Evolutionary conservation across 352 stramenopile species (phyloP).

Genomic region (Elongisporangium prolatum): DNA sequence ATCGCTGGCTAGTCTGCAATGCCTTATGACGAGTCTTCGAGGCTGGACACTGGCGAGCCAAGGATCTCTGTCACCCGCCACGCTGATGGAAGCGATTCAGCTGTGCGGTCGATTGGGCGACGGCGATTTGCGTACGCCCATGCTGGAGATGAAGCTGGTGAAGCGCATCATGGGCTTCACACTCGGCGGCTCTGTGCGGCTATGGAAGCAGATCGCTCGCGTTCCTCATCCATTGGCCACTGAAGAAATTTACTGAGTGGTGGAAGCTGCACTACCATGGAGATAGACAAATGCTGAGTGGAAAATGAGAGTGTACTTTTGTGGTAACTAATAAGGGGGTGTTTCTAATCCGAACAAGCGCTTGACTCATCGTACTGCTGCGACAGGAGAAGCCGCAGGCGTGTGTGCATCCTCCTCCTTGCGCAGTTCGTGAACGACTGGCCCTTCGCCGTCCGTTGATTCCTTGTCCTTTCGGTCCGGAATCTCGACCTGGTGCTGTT

Average conservation of each 20-base stretch:
- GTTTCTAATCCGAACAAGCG: background rate
- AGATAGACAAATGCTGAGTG: background rate
- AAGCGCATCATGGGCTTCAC: slow-evolving; percentile 59
- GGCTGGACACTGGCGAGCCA: slow-evolving; percentile 38
- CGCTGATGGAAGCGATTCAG: slow-evolving; percentile 40
- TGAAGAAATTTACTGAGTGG: slow-evolving; percentile 35
- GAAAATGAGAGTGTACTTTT: background rate
- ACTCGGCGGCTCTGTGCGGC: slow-evolving; percentile 49
- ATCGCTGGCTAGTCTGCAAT: slow-evolving; percentile 54
- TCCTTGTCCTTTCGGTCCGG: background rate
- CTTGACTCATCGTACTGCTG: slow-evolving; percentile 1
- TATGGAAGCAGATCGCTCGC: slow-evolving; percentile 66
- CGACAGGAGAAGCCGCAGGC: background rate
- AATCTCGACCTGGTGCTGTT: slow-evolving; percentile 5
- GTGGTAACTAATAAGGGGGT: slow-evolving; percentile 1
- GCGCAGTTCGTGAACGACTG: slow-evolving; percentile 1
- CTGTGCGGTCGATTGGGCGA: slow-evolving; percentile 47
- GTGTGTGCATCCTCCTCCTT: slow-evolving; percentile 1
- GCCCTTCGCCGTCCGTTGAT: slow-evolving; percentile 9
- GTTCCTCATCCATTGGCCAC: slow-evolving; percentile 31
- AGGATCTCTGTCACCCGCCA: slow-evolving; percentile 26
- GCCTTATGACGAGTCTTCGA: slow-evolving; percentile 40
- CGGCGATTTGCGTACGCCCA: slow-evolving; percentile 13
- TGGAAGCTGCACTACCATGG: background rate
- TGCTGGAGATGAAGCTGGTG: slow-evolving; percentile 25